These are phyloP conservation scores for Pythium sukuiense DNA, from an alignment of 352 stramenopile genomes.

Conservation along the genomic window DNA sequence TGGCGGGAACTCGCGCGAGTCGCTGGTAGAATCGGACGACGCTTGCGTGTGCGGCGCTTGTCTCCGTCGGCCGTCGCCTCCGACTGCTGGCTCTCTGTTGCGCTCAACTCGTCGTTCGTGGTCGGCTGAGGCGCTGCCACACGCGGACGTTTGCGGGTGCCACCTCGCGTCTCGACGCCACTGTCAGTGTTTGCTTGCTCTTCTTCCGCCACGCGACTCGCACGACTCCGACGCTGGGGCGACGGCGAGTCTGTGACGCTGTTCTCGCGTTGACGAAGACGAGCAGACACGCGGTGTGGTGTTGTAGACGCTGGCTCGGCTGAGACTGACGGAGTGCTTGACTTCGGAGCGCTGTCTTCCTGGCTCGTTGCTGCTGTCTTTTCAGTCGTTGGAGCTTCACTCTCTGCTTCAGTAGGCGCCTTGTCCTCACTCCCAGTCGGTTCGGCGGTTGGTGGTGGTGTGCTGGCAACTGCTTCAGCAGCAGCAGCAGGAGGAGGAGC, in stretches of 20 bases:
- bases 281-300: slow-evolving; percentile 48
- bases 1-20: slow-evolving; percentile 71
- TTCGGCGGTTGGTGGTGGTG: not conserved
- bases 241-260: slow-evolving; percentile 42
- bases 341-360: not conserved
- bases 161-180: slow-evolving; percentile 11
- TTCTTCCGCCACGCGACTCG: slow-evolving; percentile 13
- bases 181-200: slow-evolving; percentile 9
- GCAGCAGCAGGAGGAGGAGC: not conserved
- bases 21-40: slow-evolving; percentile 43
- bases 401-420: slow-evolving; percentile 3
- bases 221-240: slow-evolving; percentile 13
- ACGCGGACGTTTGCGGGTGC: slow-evolving; percentile 39
- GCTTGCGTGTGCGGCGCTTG: slow-evolving; percentile 46
- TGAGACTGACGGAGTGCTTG: slow-evolving; percentile 1
- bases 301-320: slow-evolving; percentile 28
- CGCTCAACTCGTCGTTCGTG: slow-evolving; percentile 54
- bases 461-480: not conserved
- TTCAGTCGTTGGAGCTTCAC: slow-evolving; percentile 12
- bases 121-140: slow-evolving; percentile 8
- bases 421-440: not conserved
- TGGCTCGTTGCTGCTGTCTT: slow-evolving; percentile 1
- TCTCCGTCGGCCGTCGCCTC: slow-evolving; percentile 41
- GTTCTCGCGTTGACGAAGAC: slow-evolving; percentile 51
- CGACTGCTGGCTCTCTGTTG: slow-evolving; percentile 59